A percentile compares a stretch with the other conserved stretches of the same genome.
These are phyloP conservation scores for Nannochloropsis salina DNA, from an alignment of 108 stramenopile species.

Conservation along the genomic window DNA sequence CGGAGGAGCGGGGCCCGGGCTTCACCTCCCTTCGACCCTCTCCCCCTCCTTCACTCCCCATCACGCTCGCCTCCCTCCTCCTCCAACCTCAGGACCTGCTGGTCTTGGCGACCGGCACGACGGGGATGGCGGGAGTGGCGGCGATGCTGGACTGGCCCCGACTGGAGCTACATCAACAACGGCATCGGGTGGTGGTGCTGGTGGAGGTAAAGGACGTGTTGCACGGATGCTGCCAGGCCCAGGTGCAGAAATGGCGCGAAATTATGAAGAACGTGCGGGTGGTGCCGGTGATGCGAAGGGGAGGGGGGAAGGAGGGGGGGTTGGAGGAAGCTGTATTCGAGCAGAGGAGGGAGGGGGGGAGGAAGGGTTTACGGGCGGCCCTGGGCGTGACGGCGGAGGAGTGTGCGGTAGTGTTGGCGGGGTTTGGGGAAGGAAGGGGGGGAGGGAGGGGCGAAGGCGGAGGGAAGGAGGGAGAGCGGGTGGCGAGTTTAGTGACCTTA, in stretches of 20 bases:
- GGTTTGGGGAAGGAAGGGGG: slow-evolving; percentile 8
- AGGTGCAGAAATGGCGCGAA: background rate
- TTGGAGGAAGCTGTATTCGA: background rate
- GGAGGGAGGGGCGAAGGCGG: too few relatives aligned
- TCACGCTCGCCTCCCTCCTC: background rate
- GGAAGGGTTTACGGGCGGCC: background rate
- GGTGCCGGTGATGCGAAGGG: background rate
- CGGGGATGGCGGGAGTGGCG: background rate
- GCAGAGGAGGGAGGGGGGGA: background rate
- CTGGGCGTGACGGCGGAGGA: background rate
- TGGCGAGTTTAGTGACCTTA: background rate
- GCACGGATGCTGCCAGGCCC: background rate
- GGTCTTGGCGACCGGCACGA: background rate
- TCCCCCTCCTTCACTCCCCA: background rate
- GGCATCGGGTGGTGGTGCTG: background rate
- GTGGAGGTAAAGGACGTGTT: background rate
- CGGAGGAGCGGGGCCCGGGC: background rate
- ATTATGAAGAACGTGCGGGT: background rate
- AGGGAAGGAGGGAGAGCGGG: background rate
- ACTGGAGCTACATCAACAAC: background rate
- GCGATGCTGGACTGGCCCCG: background rate
- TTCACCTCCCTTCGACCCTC: background rate
- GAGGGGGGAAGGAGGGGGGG: background rate
- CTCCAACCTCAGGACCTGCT: background rate
- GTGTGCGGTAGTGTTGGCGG: slow-evolving; percentile 10